Conservation (phyloP, 2,329 filamentous ascomycete genomes). For the Aureobasidium sp. region DNA sequence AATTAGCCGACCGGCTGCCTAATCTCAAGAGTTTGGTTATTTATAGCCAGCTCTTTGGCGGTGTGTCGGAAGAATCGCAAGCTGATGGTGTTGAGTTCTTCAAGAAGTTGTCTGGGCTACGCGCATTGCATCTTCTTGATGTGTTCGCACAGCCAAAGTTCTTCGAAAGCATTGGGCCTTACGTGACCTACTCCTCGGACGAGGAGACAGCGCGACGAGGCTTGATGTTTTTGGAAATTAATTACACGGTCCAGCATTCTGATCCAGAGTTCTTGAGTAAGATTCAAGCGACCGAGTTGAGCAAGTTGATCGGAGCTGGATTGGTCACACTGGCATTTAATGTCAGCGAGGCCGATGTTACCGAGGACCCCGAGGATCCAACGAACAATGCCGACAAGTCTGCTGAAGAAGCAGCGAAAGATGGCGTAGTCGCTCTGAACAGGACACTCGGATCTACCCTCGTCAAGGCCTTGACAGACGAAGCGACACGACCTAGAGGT, state of each 20-base stretch:
- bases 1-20: conserved; percentile 34
- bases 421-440: conserved; percentile 33
- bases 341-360: conserved; percentile 29
- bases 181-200: conserved; percentile 25
- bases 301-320: conserved; percentile 30
- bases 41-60: conserved; percentile 41
- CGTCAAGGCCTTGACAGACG: conserved; percentile 30
- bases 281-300: conserved; percentile 34
- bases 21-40: conserved; percentile 39
- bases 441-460: conserved; percentile 25
- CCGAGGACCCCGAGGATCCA: conserved; percentile 22
- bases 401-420: conserved; percentile 26
- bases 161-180: conserved; percentile 28
- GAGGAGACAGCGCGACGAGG: conserved; percentile 21
- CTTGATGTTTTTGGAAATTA: conserved; percentile 41
- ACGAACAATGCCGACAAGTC: conserved; percentile 23
- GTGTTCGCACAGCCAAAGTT: conserved; percentile 39
- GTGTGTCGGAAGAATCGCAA: conserved; percentile 33
- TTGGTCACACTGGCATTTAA: conserved; percentile 36
- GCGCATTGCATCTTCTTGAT: conserved; percentile 43
- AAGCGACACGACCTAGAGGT: conserved; percentile 28
- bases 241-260: conserved; percentile 41
- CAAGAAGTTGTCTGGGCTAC: conserved; percentile 28
- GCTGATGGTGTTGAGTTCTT: conserved; percentile 39
- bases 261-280: conserved; percentile 37